Evolutionary conservation across 2,329 filamentous ascomycete species (phyloP), one percentile per base, ranked within the genome.

Genomic region (Diaporthe sp.): DNA sequence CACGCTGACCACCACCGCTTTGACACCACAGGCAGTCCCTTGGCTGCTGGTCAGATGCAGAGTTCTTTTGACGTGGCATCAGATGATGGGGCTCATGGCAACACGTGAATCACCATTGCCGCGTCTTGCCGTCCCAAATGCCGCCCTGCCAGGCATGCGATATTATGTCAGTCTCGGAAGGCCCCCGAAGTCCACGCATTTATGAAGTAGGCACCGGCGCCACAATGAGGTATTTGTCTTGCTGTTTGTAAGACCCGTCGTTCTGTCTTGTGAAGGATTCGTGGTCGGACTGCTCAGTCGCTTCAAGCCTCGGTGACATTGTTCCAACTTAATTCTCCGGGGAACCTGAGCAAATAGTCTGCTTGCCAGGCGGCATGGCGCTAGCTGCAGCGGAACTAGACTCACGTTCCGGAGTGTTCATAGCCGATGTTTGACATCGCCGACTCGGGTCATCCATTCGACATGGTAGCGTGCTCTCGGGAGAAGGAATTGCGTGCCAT

Each of bases 1-100:
- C 44, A 63, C 31, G 57, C 65, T 75, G 73, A 75, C 73, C 73
- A 75, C 73, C 73, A 71, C 55, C 58, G 55, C 51, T 55, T 55
- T 70, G 65, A 70, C 65, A 70, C 47, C 55, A 44, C 51, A 53
- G 47, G 51, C 51, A 72, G 53, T 60, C 53, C 31, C 47, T 42
- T 70, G 65, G 22, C 49, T 70, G 65, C 49, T 70, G 65, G 65
- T 70, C 65, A 70, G 65, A 70, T 70, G 65, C 65, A 70, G 65
- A 70, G 22, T 55, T 68, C 47, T 70, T 31, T 70, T 39, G 65
- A 70, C 47, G 65, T 70, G 65, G 65, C 49, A 55, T 70, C 65
- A 55, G 65, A 25, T 70, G 65, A 70, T 53, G 65, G 65, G 49
- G 49, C 34, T 55, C 49, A 28, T 42, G 49, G 65, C 65, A 70